Conservation (phyloP, 2,329 filamentous ascomycete genomes). For the Fusarium decemcellulare region DNA sequence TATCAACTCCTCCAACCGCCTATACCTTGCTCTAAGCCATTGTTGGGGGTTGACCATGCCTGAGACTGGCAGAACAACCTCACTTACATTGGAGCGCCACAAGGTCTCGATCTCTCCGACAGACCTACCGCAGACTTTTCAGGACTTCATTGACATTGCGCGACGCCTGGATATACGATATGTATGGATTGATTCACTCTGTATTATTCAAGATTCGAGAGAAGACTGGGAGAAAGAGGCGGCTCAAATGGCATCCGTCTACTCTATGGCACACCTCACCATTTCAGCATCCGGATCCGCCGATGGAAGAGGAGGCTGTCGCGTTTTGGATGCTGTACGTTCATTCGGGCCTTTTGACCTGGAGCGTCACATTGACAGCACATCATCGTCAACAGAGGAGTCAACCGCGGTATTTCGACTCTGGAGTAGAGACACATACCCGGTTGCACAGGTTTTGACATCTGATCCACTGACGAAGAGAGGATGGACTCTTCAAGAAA, state of each 20-base stretch:
- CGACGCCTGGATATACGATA: conserved; percentile 5
- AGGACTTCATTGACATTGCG: conserved; percentile 8
- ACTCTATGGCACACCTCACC: conserved; percentile 11
- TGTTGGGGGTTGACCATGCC: conserved; percentile 22
- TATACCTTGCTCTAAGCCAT: conserved; percentile 17
- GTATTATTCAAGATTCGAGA: not conserved
- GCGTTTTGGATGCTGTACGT: not conserved
- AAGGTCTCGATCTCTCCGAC: not conserved
- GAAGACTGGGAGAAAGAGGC: conserved; percentile 23
- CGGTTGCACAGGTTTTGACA: not conserved
- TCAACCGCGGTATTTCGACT: not conserved
- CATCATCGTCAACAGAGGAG: not conserved
- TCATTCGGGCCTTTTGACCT: not conserved
- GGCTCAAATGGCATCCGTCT: conserved; percentile 16
- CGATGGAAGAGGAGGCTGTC: conserved; percentile 10
- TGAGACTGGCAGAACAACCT: conserved; percentile 1
- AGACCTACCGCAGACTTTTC: conserved; percentile 17
- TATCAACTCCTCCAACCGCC: not conserved
- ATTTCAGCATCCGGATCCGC: conserved; percentile 2
- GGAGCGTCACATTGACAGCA: not conserved
- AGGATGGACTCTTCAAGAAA: conserved; percentile 18
- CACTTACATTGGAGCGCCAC: not conserved
- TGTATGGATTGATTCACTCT: conserved; percentile 15
- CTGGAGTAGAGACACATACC: conserved; percentile 11
- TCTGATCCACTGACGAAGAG: conserved; percentile 11